Conservation (phyloP, 2,329 filamentous ascomycete species). For the Trichoderma guizhouense region DNA sequence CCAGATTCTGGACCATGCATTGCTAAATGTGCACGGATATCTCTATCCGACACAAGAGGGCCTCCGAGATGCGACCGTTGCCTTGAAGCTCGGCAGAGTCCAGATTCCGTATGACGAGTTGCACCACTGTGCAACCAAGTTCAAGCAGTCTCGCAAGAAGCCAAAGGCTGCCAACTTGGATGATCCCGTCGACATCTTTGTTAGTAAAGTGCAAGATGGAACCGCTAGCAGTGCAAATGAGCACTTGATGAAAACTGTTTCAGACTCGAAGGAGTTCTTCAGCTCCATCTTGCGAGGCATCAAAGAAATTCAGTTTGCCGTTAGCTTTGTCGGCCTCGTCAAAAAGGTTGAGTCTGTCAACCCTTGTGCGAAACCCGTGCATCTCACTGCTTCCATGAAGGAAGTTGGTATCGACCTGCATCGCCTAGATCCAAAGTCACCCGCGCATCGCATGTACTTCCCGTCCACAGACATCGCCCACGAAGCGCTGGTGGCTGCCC, state of each 20-base stretch:
- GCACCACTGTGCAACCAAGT: constrained; percentile 56
- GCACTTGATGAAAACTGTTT: constrained; percentile 74
- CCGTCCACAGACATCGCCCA: constrained; percentile 88
- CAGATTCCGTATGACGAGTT: constrained; percentile 91
- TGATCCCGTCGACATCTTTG: constrained; percentile 58
- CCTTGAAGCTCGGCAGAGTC: constrained; percentile 84
- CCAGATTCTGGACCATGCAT: constrained; percentile 83
- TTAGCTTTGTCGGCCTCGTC: constrained; percentile 85
- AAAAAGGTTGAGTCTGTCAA: constrained; percentile 71
- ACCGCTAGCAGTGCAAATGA: constrained; percentile 63
- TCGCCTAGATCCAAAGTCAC: constrained; percentile 84
- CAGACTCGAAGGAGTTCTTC: constrained; percentile 88
- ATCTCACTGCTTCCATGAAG: constrained; percentile 89
- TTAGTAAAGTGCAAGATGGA: constrained; percentile 65
- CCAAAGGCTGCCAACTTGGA: constrained; percentile 32
- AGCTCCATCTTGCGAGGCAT: constrained; percentile 88
- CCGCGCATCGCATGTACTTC: constrained; percentile 98
- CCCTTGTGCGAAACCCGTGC: constrained; percentile 65
- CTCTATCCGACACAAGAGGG: constrained; percentile 83
- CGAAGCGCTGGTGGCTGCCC: constrained; percentile 85
- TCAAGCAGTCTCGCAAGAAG: constrained; percentile 44
- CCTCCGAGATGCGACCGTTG: constrained; percentile 82
- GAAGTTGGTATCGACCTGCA: constrained; percentile 93
- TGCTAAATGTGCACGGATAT: constrained; percentile 87
- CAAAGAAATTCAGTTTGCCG: constrained; percentile 92